Evolutionary conservation across 208 protist genomes (phyloP).

Genomic region (Kentomonas sorsogonicus): DNA sequence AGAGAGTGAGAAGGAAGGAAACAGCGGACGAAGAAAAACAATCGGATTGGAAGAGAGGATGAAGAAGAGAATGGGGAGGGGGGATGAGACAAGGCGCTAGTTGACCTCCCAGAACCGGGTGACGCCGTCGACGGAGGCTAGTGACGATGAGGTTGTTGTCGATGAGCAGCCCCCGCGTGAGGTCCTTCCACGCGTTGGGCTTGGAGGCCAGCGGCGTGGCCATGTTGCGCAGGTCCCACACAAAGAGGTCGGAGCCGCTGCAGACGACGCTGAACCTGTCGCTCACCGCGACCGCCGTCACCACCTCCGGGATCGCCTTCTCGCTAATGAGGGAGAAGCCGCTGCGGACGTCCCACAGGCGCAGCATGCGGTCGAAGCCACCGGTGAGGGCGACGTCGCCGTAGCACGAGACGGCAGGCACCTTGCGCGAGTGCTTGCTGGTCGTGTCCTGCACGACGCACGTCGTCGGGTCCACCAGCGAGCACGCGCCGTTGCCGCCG

Average conservation of each 20-base stretch:
- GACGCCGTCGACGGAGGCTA: slow-evolving; percentile 80
- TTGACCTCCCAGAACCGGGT: slow-evolving; percentile 72
- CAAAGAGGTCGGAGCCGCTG: slow-evolving; percentile 71
- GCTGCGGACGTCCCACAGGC: slow-evolving; percentile 76
- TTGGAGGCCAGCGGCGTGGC: slow-evolving; percentile 45
- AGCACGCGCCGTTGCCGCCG: slow-evolving; percentile 73
- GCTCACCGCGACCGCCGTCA: slow-evolving; percentile 72
- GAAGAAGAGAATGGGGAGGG: neutral
- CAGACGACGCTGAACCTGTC: slow-evolving; percentile 66
- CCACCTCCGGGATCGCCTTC: slow-evolving; percentile 49
- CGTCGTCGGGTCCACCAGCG: slow-evolving; percentile 61
- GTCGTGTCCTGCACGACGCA: slow-evolving; percentile 64
- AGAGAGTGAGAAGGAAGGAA: slow-evolving; percentile 6
- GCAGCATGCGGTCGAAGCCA: slow-evolving; percentile 76
- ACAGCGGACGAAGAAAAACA: slow-evolving; percentile 5
- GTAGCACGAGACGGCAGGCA: slow-evolving; percentile 71
- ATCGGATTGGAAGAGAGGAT: neutral
- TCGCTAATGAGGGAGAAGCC: slow-evolving; percentile 60
- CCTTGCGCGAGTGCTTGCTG: slow-evolving; percentile 74
- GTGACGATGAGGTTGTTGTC: slow-evolving; percentile 70
- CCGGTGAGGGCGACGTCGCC: slow-evolving; percentile 64
- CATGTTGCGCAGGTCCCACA: slow-evolving; percentile 79
- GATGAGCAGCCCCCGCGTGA: slow-evolving; percentile 81
- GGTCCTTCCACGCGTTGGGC: slow-evolving; percentile 76
- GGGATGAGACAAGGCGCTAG: slow-evolving; percentile 16